Conservation (phyloP, 768 basidiomycete genomes). For the Saitozyma podzolica region DNA sequence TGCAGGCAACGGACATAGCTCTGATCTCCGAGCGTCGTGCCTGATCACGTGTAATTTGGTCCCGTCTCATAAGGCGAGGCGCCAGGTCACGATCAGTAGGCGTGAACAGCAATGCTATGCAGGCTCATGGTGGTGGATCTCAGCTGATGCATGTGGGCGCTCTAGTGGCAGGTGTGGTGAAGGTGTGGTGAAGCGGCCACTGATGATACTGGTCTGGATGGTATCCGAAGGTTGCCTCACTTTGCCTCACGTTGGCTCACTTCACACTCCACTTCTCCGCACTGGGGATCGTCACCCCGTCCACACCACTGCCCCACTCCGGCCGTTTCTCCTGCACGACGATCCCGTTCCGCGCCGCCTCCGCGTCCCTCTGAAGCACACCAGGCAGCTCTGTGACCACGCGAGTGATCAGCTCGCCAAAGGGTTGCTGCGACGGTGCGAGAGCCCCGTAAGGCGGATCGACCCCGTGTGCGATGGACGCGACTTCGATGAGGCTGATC, state of each 20-base stretch:
- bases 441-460: conserved; percentile 61
- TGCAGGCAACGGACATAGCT: too few relatives aligned
- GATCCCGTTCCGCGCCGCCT: conserved; percentile 1
- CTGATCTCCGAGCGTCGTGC: too few relatives aligned
- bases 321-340: background rate
- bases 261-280: conserved; percentile 12
- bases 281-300: conserved; percentile 8
- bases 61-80: too few relatives aligned
- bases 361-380: conserved; percentile 14
- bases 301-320: conserved; percentile 9
- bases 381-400: conserved; percentile 34
- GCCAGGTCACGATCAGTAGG: too few relatives aligned
- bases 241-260: background rate
- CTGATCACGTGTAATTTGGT: too few relatives aligned
- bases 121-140: too few relatives aligned
- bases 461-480: conserved; percentile 65
- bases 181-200: too few relatives aligned
- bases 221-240: background rate
- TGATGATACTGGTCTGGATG: too few relatives aligned
- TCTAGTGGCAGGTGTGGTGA: too few relatives aligned
- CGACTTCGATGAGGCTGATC: conserved; percentile 66
- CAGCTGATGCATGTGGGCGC: too few relatives aligned
- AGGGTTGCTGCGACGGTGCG: conserved; percentile 59
- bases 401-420: conserved; percentile 29
- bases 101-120: too few relatives aligned